phyloP scores from a whole-genome alignment of 2,329 filamentous ascomycete species.

The Cyphellophora europaea region DNA sequence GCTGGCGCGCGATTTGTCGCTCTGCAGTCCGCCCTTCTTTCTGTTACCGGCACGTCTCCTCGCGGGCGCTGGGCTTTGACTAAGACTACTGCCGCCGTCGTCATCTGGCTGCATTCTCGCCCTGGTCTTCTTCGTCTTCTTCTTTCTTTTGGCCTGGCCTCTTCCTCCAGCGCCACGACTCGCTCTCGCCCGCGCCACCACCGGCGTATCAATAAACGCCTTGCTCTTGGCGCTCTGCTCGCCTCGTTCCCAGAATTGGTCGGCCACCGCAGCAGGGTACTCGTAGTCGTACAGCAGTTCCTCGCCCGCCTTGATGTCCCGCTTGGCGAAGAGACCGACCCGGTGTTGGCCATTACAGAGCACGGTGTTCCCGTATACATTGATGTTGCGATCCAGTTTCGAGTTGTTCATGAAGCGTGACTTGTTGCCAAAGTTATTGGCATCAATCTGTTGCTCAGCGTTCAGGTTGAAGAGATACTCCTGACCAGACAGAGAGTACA shows the following conservation, averaged over 20 bases:
- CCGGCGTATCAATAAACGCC: neutral
- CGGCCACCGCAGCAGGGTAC: slow-evolving; percentile 26
- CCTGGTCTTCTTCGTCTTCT: neutral
- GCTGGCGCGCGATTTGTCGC: neutral
- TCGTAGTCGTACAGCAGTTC: slow-evolving; percentile 80
- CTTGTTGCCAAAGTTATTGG: slow-evolving; percentile 68
- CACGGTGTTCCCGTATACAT: slow-evolving; percentile 58
- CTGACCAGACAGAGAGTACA: slow-evolving; percentile 28
- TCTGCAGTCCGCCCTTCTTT: neutral
- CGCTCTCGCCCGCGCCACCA: neutral
- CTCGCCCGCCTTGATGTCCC: slow-evolving; percentile 60
- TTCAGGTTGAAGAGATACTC: slow-evolving; percentile 47
- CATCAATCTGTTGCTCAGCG: slow-evolving; percentile 51
- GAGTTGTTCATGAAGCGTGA: slow-evolving; percentile 79
- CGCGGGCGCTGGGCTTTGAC: neutral
- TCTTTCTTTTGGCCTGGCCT: neutral
- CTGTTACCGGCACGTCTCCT: neutral
- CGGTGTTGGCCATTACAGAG: slow-evolving; percentile 68
- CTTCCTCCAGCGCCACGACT: neutral
- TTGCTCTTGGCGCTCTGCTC: slow-evolving; percentile 4
- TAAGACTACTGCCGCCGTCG: no score
- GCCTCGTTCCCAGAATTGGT: slow-evolving; percentile 20
- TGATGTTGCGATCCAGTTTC: slow-evolving; percentile 40
- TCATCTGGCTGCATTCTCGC: no score
- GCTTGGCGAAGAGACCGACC: slow-evolving; percentile 62